Evolutionary conservation across 176 grass and related monocot species (phyloP).

Genomic region (Areca catechu): DNA sequence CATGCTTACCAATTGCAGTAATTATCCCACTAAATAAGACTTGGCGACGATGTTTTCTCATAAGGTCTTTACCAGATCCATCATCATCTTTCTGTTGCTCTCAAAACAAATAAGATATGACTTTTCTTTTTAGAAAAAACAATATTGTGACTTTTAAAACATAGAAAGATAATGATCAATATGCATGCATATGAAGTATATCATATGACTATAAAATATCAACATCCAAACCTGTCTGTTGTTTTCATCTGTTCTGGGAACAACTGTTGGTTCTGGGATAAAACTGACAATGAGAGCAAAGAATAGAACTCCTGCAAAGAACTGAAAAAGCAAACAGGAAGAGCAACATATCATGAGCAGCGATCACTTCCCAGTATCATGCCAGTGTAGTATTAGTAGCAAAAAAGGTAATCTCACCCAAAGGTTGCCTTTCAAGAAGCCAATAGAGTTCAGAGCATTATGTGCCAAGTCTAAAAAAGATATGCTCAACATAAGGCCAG

Average conservation of each 20-base stretch:
- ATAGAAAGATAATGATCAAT: no score
- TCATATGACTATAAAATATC: no score
- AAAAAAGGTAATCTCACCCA: conserved; percentile 45
- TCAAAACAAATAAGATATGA: conserved; percentile 32
- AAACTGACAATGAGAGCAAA: conserved; percentile 78
- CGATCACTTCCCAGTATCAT: no score
- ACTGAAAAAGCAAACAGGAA: conserved; percentile 31
- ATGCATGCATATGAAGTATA: no score
- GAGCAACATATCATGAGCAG: background rate
- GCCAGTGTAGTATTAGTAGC: conserved; percentile 5
- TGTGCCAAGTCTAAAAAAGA: conserved; percentile 96
- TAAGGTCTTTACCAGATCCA: conserved; percentile 77
- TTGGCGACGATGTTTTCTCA: conserved; percentile 74
- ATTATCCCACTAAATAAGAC: conserved; percentile 94
- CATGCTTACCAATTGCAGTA: conserved; percentile 70
- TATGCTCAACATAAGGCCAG: conserved; percentile 94
- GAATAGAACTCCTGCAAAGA: conserved; percentile 83
- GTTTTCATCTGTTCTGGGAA: conserved; percentile 31
- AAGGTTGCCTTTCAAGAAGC: conserved; percentile 91
- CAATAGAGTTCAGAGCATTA: conserved; percentile 88
- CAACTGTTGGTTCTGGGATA: conserved; percentile 77
- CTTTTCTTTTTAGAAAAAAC: no score
- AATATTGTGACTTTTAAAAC: no score
- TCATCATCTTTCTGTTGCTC: conserved; percentile 51
- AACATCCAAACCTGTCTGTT: conserved; percentile 40